These are phyloP conservation scores for Peltaster fructicola DNA, from an alignment of 2,329 filamentous ascomycete genomes.

Conservation along the genomic window DNA sequence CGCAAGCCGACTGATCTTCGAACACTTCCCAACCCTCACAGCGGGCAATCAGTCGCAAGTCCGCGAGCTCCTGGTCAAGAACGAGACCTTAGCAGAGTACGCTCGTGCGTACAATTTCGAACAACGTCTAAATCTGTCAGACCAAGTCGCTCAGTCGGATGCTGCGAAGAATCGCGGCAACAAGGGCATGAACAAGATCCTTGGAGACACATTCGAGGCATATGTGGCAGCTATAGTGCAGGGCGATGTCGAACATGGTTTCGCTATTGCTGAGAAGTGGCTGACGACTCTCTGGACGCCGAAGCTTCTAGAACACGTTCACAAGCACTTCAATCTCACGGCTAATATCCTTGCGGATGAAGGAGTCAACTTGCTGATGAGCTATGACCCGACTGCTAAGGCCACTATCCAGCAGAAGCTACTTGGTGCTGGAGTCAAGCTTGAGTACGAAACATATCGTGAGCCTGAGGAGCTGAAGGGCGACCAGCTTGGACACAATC, in stretches of 20 bases:
- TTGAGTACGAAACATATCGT: conserved; percentile 32
- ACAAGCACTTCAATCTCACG: conserved; percentile 3
- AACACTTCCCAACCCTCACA: conserved; percentile 46
- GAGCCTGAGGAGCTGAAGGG: conserved; percentile 38
- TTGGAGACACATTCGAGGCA: conserved; percentile 79
- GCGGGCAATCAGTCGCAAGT: conserved; percentile 57
- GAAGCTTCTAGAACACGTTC: conserved; percentile 33
- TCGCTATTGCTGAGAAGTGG: conserved; percentile 48
- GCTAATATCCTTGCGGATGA: conserved; percentile 11
- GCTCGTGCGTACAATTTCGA: conserved; percentile 55
- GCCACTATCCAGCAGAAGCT: conserved; percentile 22
- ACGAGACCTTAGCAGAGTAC: conserved; percentile 56
- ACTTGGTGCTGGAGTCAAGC: conserved; percentile 17
- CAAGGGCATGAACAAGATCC: conserved; percentile 50
- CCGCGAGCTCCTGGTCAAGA: conserved; percentile 64
- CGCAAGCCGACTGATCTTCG: conserved; percentile 56
- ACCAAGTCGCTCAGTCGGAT: conserved; percentile 14
- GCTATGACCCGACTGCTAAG: conserved; percentile 23
- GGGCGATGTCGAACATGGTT: conserved; percentile 46
- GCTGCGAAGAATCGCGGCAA: conserved; percentile 18
- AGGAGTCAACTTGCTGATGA: conserved; percentile 12
- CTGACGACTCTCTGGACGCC: conserved; percentile 57
- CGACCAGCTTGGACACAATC: conserved; percentile 28
- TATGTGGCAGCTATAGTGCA: conserved; percentile 68
- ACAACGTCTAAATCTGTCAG: conserved; percentile 38